Conservation (phyloP, 805 yeast species). For the Kluyveromyces aestuarii region DNA sequence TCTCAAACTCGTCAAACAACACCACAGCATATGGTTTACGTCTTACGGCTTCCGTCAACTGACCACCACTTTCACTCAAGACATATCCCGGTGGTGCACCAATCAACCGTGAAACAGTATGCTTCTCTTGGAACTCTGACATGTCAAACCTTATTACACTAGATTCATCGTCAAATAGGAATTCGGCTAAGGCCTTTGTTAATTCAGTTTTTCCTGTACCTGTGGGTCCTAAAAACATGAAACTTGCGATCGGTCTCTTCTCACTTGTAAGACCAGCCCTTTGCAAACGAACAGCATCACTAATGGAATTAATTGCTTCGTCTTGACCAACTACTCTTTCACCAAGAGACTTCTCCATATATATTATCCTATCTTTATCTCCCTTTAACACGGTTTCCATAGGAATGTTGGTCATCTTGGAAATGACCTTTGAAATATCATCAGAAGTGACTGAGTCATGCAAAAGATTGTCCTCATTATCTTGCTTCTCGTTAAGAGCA, state of each 20-base stretch:
- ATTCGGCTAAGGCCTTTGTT: constrained; percentile 86
- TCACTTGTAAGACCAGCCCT: constrained; percentile 95
- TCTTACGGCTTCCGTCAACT: constrained; percentile 90
- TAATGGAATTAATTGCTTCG: constrained; percentile 80
- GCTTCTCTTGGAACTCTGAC: constrained; percentile 97
- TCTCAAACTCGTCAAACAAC: constrained; percentile 91
- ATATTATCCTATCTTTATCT: constrained; percentile 81
- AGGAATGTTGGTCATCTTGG: constrained; percentile 95
- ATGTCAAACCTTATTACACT: constrained; percentile 89
- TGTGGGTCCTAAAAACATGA: constrained; percentile 95
- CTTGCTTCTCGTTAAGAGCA: constrained; percentile 34
- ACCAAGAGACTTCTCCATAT: constrained; percentile 74
- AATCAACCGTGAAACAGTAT: constrained; percentile 78
- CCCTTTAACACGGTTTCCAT: constrained; percentile 85
- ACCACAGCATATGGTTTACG: constrained; percentile 92
- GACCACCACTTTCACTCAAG: constrained; percentile 89
- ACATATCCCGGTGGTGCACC: constrained; percentile 99
- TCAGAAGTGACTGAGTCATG: constrained; percentile 93
- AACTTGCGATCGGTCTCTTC: constrained; percentile 91
- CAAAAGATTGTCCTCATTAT: constrained; percentile 27
- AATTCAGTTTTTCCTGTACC: constrained; percentile 98
- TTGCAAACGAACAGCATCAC: constrained; percentile 92
- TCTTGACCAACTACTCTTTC: constrained; percentile 90
- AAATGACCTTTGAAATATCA: constrained; percentile 86
- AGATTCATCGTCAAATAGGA: constrained; percentile 79